phyloP scores from a whole-genome alignment of 2,329 filamentous ascomycete genomes.

The Endoconidiophora laricicola region DNA sequence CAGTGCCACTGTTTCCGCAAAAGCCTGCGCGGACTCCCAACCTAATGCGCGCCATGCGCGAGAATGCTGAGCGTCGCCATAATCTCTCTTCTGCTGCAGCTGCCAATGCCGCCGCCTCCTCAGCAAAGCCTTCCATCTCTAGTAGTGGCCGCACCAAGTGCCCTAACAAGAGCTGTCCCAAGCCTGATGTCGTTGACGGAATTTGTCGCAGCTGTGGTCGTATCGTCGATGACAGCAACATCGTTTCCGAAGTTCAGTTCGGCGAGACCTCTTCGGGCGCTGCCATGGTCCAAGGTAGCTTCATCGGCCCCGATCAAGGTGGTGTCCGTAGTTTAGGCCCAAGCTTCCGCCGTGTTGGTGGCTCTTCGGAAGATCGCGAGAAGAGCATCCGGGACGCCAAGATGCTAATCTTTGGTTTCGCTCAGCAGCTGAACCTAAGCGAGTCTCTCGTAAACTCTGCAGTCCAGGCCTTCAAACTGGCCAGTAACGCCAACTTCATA shows the following conservation, averaged over 20 bases:
- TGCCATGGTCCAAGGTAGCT: conserved; percentile 80
- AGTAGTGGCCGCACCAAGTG: conserved; percentile 28
- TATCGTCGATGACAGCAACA: conserved; percentile 70
- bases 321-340: conserved; percentile 53
- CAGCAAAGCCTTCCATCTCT: conserved; percentile 17
- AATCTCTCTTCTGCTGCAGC: conserved; percentile 16
- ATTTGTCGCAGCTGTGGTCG: conserved; percentile 74
- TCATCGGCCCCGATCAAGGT: conserved; percentile 71
- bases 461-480: conserved; percentile 60
- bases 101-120: conserved; percentile 17
- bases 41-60: conserved; percentile 33
- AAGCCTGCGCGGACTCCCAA: conserved; percentile 28
- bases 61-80: conserved; percentile 31
- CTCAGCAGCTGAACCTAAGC: conserved; percentile 40
- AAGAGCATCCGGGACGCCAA: conserved; percentile 42
- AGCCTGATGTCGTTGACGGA: conserved; percentile 44
- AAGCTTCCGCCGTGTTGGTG: conserved; percentile 42
- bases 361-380: conserved; percentile 36
- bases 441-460: conserved; percentile 48
- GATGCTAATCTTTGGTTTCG: conserved; percentile 45
- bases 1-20: conserved; percentile 17
- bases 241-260: conserved; percentile 83
- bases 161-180: conserved; percentile 43
- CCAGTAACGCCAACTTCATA: conserved; percentile 58
- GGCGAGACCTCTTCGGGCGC: conserved; percentile 75